These are phyloP conservation scores for Elaeis oleifera DNA, from an alignment of 202 grass and related monocot species.

Conservation along the genomic window DNA sequence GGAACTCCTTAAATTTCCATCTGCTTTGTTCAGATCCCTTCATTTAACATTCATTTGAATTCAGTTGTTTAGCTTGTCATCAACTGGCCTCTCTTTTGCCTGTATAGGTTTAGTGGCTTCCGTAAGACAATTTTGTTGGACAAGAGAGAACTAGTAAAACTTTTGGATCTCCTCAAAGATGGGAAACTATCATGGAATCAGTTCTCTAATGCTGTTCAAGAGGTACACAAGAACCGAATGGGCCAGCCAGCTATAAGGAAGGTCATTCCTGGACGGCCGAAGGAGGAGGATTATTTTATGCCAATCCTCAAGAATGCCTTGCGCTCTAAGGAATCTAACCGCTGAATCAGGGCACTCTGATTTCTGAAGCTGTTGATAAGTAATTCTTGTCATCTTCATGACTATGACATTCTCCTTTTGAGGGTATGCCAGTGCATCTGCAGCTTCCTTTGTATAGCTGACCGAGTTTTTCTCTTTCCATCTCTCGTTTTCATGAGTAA, in stretches of 20 bases:
- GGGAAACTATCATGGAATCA: slow-evolving; percentile 1
- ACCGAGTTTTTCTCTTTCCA: too few species aligned
- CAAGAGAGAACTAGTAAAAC: not conserved
- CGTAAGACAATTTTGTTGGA: slow-evolving; percentile 6
- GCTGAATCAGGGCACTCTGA: not conserved
- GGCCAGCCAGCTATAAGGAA: not conserved
- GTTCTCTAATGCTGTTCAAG: slow-evolving; percentile 4
- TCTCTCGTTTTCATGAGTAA: too few species aligned
- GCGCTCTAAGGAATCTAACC: not conserved
- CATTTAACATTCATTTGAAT: too few species aligned
- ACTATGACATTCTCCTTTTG: too few species aligned
- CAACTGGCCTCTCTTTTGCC: too few species aligned
- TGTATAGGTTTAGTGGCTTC: not conserved
- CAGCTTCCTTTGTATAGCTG: too few species aligned
- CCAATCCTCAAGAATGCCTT: slow-evolving; percentile 12
- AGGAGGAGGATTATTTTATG: slow-evolving; percentile 12
- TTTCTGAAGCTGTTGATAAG: not conserved
- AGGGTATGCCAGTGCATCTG: too few species aligned
- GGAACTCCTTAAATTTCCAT: too few species aligned
- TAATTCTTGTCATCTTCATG: too few species aligned
- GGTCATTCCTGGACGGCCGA: not conserved
- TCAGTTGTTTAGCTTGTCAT: too few species aligned
- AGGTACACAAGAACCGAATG: not conserved
- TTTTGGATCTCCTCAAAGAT: not conserved
- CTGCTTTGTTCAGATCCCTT: too few species aligned